Percentiles rank a stretch among this genome's conserved stretches.
These are phyloP conservation scores for Tephrocybe sp. DNA, from an alignment of 768 basidiomycete genomes.

Conservation along the genomic window DNA sequence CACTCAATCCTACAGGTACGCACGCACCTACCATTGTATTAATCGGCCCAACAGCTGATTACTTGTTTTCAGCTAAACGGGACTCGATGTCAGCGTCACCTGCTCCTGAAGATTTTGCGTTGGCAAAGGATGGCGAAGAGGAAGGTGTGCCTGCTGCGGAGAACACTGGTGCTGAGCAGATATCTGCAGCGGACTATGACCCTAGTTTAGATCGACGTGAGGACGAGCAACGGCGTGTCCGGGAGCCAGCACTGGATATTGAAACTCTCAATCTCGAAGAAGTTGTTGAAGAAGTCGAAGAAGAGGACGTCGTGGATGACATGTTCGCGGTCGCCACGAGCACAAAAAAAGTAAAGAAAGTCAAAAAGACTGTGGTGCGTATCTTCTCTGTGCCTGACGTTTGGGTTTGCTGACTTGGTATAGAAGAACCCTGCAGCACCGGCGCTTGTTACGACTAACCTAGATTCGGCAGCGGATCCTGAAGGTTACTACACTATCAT, in stretches of 20 bases:
- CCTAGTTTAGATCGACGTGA: constrained; percentile 74
- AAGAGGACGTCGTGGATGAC: constrained; percentile 89
- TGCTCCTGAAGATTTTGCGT: constrained; percentile 57
- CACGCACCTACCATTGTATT: constrained; percentile 17
- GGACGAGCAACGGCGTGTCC: constrained; percentile 74
- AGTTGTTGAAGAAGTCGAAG: constrained; percentile 63
- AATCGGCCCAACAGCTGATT: constrained; percentile 3
- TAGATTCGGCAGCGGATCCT: constrained; percentile 89
- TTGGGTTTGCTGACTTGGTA: neutral
- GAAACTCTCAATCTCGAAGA: constrained; percentile 39
- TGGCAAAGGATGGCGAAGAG: constrained; percentile 65
- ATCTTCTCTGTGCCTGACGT: constrained; percentile 1
- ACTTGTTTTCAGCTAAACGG: constrained; percentile 38
- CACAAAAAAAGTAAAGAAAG: constrained; percentile 54
- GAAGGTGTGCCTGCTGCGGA: constrained; percentile 45
- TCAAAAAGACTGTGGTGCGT: constrained; percentile 57
- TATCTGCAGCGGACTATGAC: constrained; percentile 94
- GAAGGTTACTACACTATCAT: constrained; percentile 97
- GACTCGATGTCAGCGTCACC: constrained; percentile 62
- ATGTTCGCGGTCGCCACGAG: constrained; percentile 79
- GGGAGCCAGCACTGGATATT: constrained; percentile 35
- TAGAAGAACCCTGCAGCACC: constrained; percentile 52
- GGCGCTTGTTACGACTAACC: constrained; percentile 69
- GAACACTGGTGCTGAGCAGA: constrained; percentile 58
- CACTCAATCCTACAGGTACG: constrained; percentile 10